A percentile compares a stretch with the other conserved stretches of the same genome.
Conservation (phyloP, 2,329 filamentous ascomycete species). For the Alternaria sp. region DNA sequence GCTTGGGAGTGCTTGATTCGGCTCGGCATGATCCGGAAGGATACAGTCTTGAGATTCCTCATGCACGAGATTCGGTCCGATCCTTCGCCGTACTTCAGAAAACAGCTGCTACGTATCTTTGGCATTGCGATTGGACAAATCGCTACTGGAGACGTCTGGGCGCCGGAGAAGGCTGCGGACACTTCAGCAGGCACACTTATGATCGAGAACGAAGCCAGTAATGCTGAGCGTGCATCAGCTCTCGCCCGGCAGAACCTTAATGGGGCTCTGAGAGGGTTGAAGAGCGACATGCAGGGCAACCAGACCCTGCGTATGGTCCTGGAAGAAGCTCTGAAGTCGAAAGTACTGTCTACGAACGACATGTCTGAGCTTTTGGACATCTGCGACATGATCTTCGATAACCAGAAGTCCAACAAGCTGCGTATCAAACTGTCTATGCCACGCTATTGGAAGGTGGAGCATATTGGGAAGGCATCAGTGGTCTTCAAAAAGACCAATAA, state of each 20-base stretch:
- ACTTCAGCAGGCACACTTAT: constrained; percentile 55
- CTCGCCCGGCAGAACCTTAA: constrained; percentile 63
- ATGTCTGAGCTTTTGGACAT: constrained; percentile 64
- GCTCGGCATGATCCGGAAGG: constrained; percentile 58
- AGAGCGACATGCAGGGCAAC: constrained; percentile 58
- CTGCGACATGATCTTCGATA: constrained; percentile 61
- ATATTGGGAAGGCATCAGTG: constrained; percentile 56
- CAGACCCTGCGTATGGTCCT: constrained; percentile 59
- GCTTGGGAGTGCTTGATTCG: constrained; percentile 65
- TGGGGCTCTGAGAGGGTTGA: constrained; percentile 64
- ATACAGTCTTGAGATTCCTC: constrained; percentile 62
- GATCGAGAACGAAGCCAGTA: constrained; percentile 60
- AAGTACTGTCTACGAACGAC: constrained; percentile 58
- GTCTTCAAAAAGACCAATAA: constrained; percentile 38
- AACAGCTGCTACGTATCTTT: constrained; percentile 59
- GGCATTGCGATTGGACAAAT: constrained; percentile 63
- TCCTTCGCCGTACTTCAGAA: constrained; percentile 63
- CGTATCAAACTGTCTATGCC: constrained; percentile 61
- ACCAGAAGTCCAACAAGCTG: constrained; percentile 53
- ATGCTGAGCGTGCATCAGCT: constrained; percentile 55
- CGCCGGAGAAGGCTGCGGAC: constrained; percentile 34
- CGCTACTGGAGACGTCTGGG: constrained; percentile 60
- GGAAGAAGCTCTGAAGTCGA: constrained; percentile 62
- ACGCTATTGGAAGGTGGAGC: constrained; percentile 61
- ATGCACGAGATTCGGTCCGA: constrained; percentile 64